phyloP scores from a whole-genome alignment of 257 asterid species.

The Nicotiana otophora region DNA sequence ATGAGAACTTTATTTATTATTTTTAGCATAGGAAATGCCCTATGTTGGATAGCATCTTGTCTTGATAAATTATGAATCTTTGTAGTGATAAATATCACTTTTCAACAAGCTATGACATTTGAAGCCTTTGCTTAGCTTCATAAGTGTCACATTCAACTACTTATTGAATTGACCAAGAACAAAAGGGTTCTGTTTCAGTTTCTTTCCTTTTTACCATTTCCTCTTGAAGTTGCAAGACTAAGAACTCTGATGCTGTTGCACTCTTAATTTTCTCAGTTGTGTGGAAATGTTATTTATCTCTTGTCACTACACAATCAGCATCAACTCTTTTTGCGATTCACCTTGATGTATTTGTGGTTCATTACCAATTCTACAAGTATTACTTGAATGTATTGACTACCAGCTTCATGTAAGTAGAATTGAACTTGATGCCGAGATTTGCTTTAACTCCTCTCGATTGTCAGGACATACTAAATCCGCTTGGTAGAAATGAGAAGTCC shows the following conservation, averaged over 20 bases:
- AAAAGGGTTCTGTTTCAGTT: not conserved
- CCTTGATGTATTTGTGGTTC: not conserved
- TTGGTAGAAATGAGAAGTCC: not conserved
- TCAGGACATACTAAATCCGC: not conserved
- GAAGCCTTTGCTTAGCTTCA: not conserved
- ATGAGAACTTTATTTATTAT: not conserved
- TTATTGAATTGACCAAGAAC: not conserved
- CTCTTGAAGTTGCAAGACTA: not conserved
- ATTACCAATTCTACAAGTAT: not conserved
- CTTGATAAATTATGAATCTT: not conserved
- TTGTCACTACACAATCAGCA: not conserved
- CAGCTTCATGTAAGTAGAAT: constrained; percentile 64
- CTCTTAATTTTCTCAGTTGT: not conserved
- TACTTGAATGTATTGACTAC: constrained; percentile 19
- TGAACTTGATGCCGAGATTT: not conserved
- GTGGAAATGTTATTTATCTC: not conserved
- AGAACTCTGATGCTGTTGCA: not conserved
- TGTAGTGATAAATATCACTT: not conserved
- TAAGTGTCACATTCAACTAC: not conserved
- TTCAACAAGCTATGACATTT: not conserved
- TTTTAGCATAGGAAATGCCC: not conserved
- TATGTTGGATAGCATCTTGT: not conserved
- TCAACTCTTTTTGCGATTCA: not conserved
- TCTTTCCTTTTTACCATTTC: not conserved
- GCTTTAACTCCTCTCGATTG: not conserved